These are phyloP conservation scores for Fomitiporia mediterranea DNA, from an alignment of 1,284 basidiomycete species.

Conservation along the genomic window DNA sequence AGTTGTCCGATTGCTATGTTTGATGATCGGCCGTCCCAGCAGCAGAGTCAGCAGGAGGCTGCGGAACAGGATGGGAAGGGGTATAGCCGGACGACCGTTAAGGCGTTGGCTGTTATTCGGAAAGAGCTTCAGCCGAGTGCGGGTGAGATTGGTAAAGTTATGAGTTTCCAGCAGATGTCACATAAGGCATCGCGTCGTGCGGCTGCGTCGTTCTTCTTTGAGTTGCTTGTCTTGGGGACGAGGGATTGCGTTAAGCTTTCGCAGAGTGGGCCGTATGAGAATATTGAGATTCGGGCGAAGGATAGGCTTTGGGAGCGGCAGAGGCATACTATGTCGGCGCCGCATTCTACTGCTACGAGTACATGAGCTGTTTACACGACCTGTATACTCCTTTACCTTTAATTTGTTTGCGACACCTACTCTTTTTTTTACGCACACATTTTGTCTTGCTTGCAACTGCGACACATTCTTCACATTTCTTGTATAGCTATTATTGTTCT, in stretches of 20 bases:
- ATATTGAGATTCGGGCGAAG: conserved; percentile 83
- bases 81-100: conserved; percentile 87
- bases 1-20: conserved; percentile 81
- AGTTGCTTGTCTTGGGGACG: conserved; percentile 90
- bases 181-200: conserved; percentile 86
- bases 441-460: conserved; percentile 56
- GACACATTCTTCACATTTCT: conserved; percentile 66
- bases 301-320: conserved; percentile 79
- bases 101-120: conserved; percentile 81
- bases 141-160: conserved; percentile 48
- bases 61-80: conserved; percentile 59
- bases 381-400: not conserved
- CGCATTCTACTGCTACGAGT: conserved; percentile 27
- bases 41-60: conserved; percentile 38
- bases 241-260: conserved; percentile 82
- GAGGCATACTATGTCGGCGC: conserved; percentile 45
- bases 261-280: conserved; percentile 74
- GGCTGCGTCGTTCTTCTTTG: conserved; percentile 96
- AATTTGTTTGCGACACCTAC: conserved; percentile 29
- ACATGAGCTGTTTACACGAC: not conserved
- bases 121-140: conserved; percentile 60
- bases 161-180: conserved; percentile 73
- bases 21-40: conserved; percentile 56
- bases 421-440: conserved; percentile 40
- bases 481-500: no score